Evolutionary conservation across 768 basidiomycete species (phyloP).

Genomic region (Cystobasidium onofrii): DNA sequence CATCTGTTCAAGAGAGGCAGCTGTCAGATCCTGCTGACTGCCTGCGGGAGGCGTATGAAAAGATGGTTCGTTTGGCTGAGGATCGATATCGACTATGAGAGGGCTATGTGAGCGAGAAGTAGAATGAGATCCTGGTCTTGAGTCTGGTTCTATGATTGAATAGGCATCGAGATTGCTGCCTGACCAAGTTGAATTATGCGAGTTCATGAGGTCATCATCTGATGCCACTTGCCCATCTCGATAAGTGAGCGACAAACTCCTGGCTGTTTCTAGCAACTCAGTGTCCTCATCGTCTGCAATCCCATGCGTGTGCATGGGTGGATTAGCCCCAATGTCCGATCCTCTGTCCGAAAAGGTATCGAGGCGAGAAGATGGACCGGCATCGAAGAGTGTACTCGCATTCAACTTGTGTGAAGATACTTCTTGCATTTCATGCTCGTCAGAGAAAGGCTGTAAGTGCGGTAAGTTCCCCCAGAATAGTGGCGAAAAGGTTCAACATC

Average conservation of each 20-base stretch:
- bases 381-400: conserved; percentile 1
- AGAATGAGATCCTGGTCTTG: neutral
- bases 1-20: neutral
- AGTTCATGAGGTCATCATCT: neutral
- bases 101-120: neutral
- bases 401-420: neutral
- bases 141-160: neutral
- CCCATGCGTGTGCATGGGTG: too few relatives aligned
- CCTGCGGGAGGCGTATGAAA: neutral
- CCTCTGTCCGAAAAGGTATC: neutral
- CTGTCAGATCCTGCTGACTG: neutral
- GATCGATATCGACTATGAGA: neutral
- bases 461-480: too few relatives aligned
- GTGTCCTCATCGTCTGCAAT: neutral
- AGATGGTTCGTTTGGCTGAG: too few relatives aligned
- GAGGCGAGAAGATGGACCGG: conserved; percentile 12
- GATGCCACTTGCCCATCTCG: neutral
- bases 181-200: neutral
- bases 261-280: neutral
- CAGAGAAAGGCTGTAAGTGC: neutral
- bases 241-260: neutral
- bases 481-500: too few relatives aligned
- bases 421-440: conserved; percentile 7
- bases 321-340: too few relatives aligned
- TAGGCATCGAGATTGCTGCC: neutral